Base-by-base conservation (phyloP, 352 stramenopile genomes). In the Phytophthora parvispora region DNA sequence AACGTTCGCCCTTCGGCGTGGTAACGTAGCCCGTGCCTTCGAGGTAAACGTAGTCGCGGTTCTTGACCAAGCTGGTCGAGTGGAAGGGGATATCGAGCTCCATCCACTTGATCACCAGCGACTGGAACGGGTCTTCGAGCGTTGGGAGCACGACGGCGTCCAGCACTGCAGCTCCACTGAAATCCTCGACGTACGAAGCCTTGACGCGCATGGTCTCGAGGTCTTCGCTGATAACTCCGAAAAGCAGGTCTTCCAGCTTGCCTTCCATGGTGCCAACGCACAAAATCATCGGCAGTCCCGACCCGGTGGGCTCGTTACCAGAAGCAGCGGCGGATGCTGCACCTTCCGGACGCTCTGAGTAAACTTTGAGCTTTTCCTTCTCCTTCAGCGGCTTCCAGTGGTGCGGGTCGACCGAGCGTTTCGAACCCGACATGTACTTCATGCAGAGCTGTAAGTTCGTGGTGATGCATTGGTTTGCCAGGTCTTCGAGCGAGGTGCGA, bases 31-130 rank as follows among this genome's bases (percentile, higher is more conserved):
- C 70, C 2, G 65, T 72, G 22, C 50, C 65, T 58, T 78, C 70
- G 2, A 75, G 52, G 59, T 81, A 80, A 13, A 83, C 73, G 58
- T 81, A 83, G 59, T 83, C 75, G 42, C 72, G 64, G 56, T 74
- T 78, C 58, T 79, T 64, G 18, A 79, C 45, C 4, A 77, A 40
- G 6, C 43, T 73, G 7, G 69, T 77, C 31, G 52, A 57, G 47
- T 62, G 47, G 20, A 73, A 58, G 1, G 69, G 64, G 54, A 77
- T 74, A 22, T 77, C 69, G 25, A 74, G 58, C 64, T 77, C 67
- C 50, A 72, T 74, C 74, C 74, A 82, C 58, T 79, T 79, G 48
- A 82, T 36, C 10, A 69, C 45, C 18, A 82, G 43, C 22, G 67
- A 74, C 24, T 62, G 60, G 32, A 77, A 74, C 27, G 72, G 72